Evolutionary conservation across 805 yeast genomes (phyloP).

Genomic region (Starmerella bombi): DNA sequence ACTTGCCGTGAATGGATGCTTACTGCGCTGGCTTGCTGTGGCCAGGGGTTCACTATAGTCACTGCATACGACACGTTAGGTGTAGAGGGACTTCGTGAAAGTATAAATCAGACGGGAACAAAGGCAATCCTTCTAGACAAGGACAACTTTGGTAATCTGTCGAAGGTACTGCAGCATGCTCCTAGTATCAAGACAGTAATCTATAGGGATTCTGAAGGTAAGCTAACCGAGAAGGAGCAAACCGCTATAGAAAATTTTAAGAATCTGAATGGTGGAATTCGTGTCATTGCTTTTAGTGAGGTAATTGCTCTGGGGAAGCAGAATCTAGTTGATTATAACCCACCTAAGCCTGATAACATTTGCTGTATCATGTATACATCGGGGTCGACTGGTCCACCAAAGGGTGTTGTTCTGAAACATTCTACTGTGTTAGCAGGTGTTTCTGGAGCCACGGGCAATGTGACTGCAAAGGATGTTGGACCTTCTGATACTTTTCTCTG

Average conservation of each 20-base stretch:
- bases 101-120: constrained; percentile 70
- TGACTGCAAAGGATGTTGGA: constrained; percentile 39
- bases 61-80: constrained; percentile 57
- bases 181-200: constrained; percentile 52
- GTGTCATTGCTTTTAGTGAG: constrained; percentile 52
- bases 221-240: constrained; percentile 49
- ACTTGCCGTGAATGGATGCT: constrained; percentile 90
- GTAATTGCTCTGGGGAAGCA: constrained; percentile 48
- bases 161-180: constrained; percentile 56
- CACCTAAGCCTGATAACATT: constrained; percentile 45
- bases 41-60: constrained; percentile 74
- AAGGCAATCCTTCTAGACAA: constrained; percentile 76
- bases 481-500: constrained; percentile 63
- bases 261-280: constrained; percentile 54
- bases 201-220: constrained; percentile 41
- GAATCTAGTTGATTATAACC: constrained; percentile 29
- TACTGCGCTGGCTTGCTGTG: constrained; percentile 60
- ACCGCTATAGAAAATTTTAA: constrained; percentile 38
- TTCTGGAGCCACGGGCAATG: constrained; percentile 63
- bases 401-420: constrained; percentile 64
- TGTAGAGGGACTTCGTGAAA: constrained; percentile 47
- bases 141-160: constrained; percentile 48
- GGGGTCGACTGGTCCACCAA: constrained; percentile 75
- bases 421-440: constrained; percentile 66
- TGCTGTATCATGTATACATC: constrained; percentile 80